phyloP scores from a whole-genome alignment of 257 asterid genomes.

The Apocynum venetum region DNA sequence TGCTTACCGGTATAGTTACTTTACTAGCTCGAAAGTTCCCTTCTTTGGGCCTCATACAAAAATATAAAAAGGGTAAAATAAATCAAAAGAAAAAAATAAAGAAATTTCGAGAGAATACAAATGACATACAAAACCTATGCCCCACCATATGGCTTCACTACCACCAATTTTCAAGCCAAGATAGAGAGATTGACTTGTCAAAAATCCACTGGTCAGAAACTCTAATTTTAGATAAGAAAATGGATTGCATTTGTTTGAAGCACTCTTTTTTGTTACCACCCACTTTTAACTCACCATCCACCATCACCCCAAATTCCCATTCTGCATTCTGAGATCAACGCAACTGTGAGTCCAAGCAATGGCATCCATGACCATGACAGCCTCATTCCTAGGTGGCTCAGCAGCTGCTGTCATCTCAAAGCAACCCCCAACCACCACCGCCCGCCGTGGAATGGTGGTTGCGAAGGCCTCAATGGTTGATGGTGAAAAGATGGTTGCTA shows the following conservation, averaged over 20 bases:
- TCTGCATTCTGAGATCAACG: not conserved
- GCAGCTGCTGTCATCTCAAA: conserved; percentile 26
- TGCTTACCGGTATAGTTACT: too few relatives aligned
- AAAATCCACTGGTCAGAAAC: conserved; percentile 19
- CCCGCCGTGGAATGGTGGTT: conserved; percentile 33
- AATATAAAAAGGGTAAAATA: too few relatives aligned
- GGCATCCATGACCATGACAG: conserved; percentile 56
- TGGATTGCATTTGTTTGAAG: conserved; percentile 13
- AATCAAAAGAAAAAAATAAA: too few relatives aligned
- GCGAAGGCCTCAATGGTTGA: conserved; percentile 44
- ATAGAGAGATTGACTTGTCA: conserved; percentile 23
- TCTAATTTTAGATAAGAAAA: conserved; percentile 25
- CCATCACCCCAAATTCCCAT: not conserved
- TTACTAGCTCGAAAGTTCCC: too few relatives aligned
- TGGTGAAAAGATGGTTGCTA: conserved; percentile 21
- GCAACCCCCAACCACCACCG: conserved; percentile 29
- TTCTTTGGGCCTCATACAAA: too few relatives aligned
- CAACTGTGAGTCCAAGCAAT: conserved; percentile 14
- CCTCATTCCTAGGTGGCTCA: conserved; percentile 50
- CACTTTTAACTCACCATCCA: not conserved
- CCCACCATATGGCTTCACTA: not conserved
- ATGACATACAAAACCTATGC: not conserved
- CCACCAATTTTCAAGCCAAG: conserved; percentile 19
- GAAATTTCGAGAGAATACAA: too few relatives aligned
- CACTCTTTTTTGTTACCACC: not conserved